Conservation (phyloP, 75 land plant genomes). For the Sequoiadendron giganteum region DNA sequence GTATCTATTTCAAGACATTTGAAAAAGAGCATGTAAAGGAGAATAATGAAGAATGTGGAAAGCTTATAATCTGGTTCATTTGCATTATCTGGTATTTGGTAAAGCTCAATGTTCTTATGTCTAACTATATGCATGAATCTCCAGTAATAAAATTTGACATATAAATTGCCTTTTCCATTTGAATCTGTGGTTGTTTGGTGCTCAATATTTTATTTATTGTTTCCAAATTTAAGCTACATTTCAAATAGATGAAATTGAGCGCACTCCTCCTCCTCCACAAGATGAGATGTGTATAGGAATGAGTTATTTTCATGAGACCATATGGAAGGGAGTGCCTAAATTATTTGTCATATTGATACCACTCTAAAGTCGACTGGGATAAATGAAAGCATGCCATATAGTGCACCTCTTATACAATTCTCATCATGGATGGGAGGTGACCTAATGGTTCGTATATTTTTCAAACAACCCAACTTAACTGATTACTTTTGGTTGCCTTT, state of each 20-base stretch:
- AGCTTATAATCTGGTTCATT: slow-evolving; percentile 1
- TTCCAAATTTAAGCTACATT: slow-evolving; percentile 96
- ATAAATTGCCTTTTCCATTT: slow-evolving; percentile 5
- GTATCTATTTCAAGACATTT: not conserved
- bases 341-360: slow-evolving; percentile 92
- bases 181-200: slow-evolving; percentile 1
- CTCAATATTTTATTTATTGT: not conserved
- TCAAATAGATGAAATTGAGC: slow-evolving; percentile 93
- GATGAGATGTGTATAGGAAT: slow-evolving; percentile 99
- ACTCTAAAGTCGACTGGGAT: slow-evolving; percentile 93
- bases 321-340: slow-evolving; percentile 98
- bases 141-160: slow-evolving; percentile 1
- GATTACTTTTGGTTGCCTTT: not conserved
- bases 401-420: slow-evolving; percentile 96
- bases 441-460: slow-evolving; percentile 73
- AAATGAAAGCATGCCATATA: slow-evolving; percentile 88
- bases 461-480: not conserved
- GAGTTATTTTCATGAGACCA: slow-evolving; percentile 99
- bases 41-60: not conserved
- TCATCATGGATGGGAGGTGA: slow-evolving; percentile 99
- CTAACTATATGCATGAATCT: not conserved
- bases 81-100: not conserved
- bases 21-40: not conserved
- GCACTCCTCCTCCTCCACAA: slow-evolving; percentile 95
- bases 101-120: not conserved